Evolutionary conservation across 2,329 filamentous ascomycete genomes (phyloP).

Genomic region (Eutypella sp.): DNA sequence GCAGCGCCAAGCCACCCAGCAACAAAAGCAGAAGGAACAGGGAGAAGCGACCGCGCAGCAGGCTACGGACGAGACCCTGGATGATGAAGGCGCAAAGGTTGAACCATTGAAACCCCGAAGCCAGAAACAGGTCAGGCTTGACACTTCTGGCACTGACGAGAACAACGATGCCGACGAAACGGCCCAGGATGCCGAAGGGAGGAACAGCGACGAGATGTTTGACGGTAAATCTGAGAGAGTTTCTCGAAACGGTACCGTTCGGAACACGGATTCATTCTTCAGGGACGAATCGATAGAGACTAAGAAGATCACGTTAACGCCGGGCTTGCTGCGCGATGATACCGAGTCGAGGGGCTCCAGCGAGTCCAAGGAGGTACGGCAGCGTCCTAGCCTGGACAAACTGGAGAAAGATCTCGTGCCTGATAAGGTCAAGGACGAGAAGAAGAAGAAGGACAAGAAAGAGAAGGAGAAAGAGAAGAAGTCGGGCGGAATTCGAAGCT

Average conservation of each 20-base stretch:
- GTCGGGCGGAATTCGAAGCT: slow-evolving; percentile 44
- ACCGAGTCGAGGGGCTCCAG: slow-evolving; percentile 40
- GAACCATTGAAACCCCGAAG: slow-evolving; percentile 49
- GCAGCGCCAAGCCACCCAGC: slow-evolving; percentile 28
- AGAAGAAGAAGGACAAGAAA: slow-evolving; percentile 61
- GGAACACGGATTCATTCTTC: slow-evolving; percentile 95
- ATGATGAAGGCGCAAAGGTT: slow-evolving; percentile 51
- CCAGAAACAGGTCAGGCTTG: slow-evolving; percentile 34
- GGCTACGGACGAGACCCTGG: slow-evolving; percentile 25
- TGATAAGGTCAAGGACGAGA: slow-evolving; percentile 53
- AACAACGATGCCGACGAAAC: slow-evolving; percentile 24
- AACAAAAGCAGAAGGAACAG: slow-evolving; percentile 23
- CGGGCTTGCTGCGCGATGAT: slow-evolving; percentile 85
- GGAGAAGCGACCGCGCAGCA: slow-evolving; percentile 25
- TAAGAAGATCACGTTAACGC: slow-evolving; percentile 94
- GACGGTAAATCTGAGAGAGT: slow-evolving; percentile 52
- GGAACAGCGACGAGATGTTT: slow-evolving; percentile 64
- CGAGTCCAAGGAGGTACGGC: slow-evolving; percentile 42
- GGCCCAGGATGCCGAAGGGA: slow-evolving; percentile 19
- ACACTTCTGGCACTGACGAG: slow-evolving; percentile 30
- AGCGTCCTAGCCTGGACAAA: slow-evolving; percentile 64
- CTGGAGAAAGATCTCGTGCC: slow-evolving; percentile 46
- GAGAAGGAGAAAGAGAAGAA: slow-evolving; percentile 41
- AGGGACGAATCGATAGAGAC: slow-evolving; percentile 94
- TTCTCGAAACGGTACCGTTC: slow-evolving; percentile 78